Conservation (phyloP, 31 red algal species). For the Endocladia muricata region DNA sequence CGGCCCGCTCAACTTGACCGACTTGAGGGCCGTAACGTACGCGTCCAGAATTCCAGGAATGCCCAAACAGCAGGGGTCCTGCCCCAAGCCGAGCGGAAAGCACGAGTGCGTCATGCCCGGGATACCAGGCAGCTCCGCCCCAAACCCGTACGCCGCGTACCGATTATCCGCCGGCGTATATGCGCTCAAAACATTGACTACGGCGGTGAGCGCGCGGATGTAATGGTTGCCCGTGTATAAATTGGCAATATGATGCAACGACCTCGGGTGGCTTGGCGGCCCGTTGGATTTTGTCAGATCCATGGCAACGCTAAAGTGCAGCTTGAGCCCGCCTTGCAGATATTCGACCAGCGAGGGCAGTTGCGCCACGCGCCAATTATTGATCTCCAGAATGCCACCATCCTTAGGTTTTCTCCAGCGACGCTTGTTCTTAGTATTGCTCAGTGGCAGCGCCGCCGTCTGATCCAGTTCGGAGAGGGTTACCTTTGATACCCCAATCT, state of each 20-base stretch:
- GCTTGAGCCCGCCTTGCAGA: conserved; percentile 49
- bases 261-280: conserved; percentile 25
- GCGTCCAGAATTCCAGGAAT: conserved; percentile 52
- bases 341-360: conserved; percentile 25
- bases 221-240: conserved; percentile 31
- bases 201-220: conserved; percentile 47
- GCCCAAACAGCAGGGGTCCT: conserved; percentile 44
- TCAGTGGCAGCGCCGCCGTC: neutral
- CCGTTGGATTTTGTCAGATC: conserved; percentile 86
- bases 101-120: conserved; percentile 33
- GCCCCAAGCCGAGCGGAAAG: conserved; percentile 23
- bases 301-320: conserved; percentile 62
- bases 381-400: conserved; percentile 2
- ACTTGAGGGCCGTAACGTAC: conserved; percentile 30
- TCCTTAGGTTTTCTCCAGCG: conserved; percentile 2
- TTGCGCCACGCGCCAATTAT: neutral
- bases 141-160: conserved; percentile 80
- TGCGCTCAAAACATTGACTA: conserved; percentile 40
- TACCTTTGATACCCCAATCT: conserved; percentile 13
- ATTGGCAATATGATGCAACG: conserved; percentile 67
- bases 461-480: conserved; percentile 15
- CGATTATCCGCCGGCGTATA: conserved; percentile 44
- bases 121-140: conserved; percentile 52
- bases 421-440: neutral
- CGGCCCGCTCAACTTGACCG: conserved; percentile 53